Percentiles rank a stretch among this genome's conserved stretches.
Conservation (phyloP, 202 grass and related monocot genomes). For the Carex arenaria region DNA sequence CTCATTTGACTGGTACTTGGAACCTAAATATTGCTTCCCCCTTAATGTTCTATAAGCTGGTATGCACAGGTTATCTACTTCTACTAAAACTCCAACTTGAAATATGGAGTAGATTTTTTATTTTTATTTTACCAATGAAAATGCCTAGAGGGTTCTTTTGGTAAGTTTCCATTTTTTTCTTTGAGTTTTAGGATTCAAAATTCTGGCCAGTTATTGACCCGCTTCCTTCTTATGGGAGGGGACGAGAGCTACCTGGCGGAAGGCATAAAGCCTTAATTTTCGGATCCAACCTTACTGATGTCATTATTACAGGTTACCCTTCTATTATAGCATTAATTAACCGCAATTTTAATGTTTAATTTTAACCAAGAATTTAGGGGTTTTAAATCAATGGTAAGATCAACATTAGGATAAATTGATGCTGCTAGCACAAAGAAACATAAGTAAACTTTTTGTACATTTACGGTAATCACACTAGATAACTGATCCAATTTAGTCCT, state of each 20-base stretch:
- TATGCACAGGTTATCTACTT: neutral
- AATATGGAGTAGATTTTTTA: neutral
- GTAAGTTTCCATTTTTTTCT: neutral
- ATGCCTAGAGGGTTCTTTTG: neutral
- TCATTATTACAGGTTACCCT: conserved; percentile 84
- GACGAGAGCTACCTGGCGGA: conserved; percentile 79
- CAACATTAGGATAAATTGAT: neutral
- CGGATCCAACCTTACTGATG: conserved; percentile 78
- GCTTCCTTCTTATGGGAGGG: conserved; percentile 89
- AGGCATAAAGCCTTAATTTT: conserved; percentile 89
- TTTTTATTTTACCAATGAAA: neutral
- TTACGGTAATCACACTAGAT: neutral
- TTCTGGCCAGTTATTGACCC: conserved; percentile 77
- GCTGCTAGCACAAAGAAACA: neutral
- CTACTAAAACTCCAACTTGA: neutral
- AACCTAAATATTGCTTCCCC: neutral
- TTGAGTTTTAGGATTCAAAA: conserved; percentile 50
- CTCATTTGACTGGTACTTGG: neutral
- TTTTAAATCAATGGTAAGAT: neutral
- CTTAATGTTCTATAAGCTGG: neutral
- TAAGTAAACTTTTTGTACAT: neutral
- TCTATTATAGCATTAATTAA: conserved; percentile 9
- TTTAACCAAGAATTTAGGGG: neutral
- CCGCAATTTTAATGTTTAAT: neutral
- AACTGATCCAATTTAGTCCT: neutral